Evolutionary conservation across 345 rosid species (phyloP).

Genomic region (Arabis alpina): DNA sequence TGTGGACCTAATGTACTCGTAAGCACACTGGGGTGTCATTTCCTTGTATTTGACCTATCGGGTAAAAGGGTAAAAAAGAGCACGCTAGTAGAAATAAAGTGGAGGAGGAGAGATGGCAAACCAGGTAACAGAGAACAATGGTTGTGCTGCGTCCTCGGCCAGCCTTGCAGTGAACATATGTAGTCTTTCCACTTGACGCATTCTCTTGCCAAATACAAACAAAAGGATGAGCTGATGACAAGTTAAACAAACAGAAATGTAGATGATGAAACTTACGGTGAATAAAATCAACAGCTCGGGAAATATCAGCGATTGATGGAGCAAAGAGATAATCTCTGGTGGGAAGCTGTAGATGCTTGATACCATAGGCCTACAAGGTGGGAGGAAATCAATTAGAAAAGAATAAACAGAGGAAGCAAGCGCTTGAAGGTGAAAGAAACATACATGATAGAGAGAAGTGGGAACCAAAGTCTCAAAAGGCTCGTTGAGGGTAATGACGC

Average conservation of each 20-base stretch:
- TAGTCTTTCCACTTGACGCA: slow-evolving; percentile 58
- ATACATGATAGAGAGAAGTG: slow-evolving; percentile 47
- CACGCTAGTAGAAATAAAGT: too few species aligned
- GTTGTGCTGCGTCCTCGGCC: slow-evolving; percentile 90
- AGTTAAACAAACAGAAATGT: too few species aligned
- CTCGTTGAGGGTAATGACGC: slow-evolving; percentile 60
- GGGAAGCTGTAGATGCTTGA: slow-evolving; percentile 70
- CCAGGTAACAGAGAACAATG: slow-evolving; percentile 81
- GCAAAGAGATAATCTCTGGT: slow-evolving; percentile 87
- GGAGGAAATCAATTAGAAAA: too few species aligned
- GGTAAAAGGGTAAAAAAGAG: neutral
- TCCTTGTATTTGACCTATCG: slow-evolving; percentile 50
- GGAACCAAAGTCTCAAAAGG: slow-evolving; percentile 65
- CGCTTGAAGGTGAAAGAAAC: too few species aligned
- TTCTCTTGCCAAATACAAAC: slow-evolving; percentile 44
- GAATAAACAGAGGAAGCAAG: too few species aligned
- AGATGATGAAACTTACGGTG: slow-evolving; percentile 48
- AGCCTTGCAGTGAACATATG: slow-evolving; percentile 91
- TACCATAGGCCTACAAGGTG: slow-evolving; percentile 60
- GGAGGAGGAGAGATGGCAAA: slow-evolving; percentile 19
- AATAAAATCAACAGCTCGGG: slow-evolving; percentile 69
- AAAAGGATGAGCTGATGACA: too few species aligned
- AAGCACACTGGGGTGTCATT: slow-evolving; percentile 62
- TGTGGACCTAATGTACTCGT: slow-evolving; percentile 55
- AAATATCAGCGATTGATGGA: slow-evolving; percentile 59